Base-by-base conservation (phyloP, 75 land plant species). In the Adiantum capillusveneris region DNA sequence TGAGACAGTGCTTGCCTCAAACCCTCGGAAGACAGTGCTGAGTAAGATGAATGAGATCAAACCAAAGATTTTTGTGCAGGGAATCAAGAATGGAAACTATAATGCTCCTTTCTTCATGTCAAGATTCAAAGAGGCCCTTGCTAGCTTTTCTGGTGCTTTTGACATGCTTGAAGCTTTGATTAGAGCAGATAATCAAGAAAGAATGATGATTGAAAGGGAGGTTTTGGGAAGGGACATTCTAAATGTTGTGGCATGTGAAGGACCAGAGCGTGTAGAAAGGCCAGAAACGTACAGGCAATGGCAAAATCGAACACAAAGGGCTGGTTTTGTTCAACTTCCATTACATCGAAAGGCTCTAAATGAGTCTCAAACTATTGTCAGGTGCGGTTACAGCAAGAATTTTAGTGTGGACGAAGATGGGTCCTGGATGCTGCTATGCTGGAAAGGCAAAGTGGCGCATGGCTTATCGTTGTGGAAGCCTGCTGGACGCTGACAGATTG, bases 261-360 rank as follows among this genome's bases (percentile, higher is more conserved):
- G 89, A 1, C 1, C 59, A 29, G 84, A 84, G 58, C 77, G 94
- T 57, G 61, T 88, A 16, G 94, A 88, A 44, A 72, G 90, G 60
- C 80, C 97, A 2, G 97, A 92, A 62, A 73, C 94, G 0, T 92
- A 88, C 67, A 82, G 71, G 65, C 86, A 88, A 65, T 92, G 97
- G 97, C 94, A 85, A 52, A 68, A 60, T 0, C 57, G 94, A 55
- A 71, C 70, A 21, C 28, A 43, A 67, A 75, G 87, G 43, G 92
- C 88, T 1, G 96, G 96, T 17, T 84, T 87, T 54, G 67, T 37
- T 62, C 85, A 78, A 51, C 55, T 76, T 29, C 81, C 79, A 19
- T 44, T 73, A 31, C 56, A 75, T 31, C 57, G 57, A 0, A 71
- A 72, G 0, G 25, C 79, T 9, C 1, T 86, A 54, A 57, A 44